Conservation (phyloP, 192 early-diverging fungal genomes). For the Coemansia interrupta region DNA sequence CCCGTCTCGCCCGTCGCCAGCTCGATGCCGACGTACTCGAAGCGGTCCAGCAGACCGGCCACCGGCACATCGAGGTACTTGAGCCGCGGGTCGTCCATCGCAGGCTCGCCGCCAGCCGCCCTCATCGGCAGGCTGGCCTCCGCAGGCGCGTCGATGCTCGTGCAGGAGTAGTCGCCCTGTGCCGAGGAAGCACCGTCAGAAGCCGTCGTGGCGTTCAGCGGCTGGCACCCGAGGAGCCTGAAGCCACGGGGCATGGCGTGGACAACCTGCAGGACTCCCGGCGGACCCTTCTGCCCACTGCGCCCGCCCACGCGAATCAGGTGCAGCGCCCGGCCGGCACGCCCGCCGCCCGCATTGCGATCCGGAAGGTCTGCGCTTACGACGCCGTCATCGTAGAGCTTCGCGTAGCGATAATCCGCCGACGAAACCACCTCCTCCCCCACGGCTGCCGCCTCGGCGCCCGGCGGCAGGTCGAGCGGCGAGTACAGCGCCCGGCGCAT, state of each 20-base stretch:
- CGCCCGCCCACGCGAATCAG: not conserved
- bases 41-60: conserved; percentile 1
- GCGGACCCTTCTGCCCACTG: not conserved
- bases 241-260: conserved; percentile 10
- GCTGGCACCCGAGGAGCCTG: conserved; percentile 29
- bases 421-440: not conserved
- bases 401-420: conserved; percentile 21
- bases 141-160: conserved; percentile 11
- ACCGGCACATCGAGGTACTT: conserved; percentile 26
- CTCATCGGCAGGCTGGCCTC: conserved; percentile 31
- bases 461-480: conserved; percentile 41
- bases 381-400: conserved; percentile 6
- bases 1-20: conserved; percentile 7
- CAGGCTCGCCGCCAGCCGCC: conserved; percentile 9
- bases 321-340: not conserved
- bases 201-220: not conserved
- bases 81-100: conserved; percentile 15
- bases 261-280: conserved; percentile 19
- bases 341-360: not conserved
- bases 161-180: conserved; percentile 8
- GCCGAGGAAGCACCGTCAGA: not conserved
- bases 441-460: not conserved
- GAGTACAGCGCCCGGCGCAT: conserved; percentile 59
- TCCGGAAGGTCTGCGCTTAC: conserved; percentile 12
- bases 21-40: conserved; percentile 31